Evolutionary conservation across 1,139 yeast genomes (phyloP), one percentile per base, ranked within the genome.

Genomic region (Saccharomyces hybrid): DNA sequence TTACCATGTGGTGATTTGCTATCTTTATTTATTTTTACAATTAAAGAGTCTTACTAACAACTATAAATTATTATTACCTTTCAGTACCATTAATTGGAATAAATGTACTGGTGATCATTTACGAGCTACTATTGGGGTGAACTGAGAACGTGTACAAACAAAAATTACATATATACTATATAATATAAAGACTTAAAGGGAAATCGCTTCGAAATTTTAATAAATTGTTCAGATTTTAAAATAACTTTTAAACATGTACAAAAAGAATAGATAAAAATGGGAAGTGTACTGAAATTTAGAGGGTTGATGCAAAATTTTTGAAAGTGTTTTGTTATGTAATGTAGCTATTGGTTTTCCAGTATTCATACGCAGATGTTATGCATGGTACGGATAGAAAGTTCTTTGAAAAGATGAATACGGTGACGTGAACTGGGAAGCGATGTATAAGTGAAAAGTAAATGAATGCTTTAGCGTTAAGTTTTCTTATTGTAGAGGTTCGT

Each of bases 51-150:
- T 19, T 50, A 26, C 24, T 28, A 46, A 29, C 27, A 29, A 21
- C 19, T 41, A 24, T 24, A 7, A 14, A 38, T 16, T 38, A 38
- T 16, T 38, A 11, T 38, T 38, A 19, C 31, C 12, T 28, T 7
- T 26, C 55, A 77, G 80, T 88, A 41, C 91, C 95, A 19, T 75
- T 88, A 61, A 86, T 88, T 55, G 81, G 80, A 19, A 76, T 86
- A 50, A 88, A 88, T 66, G 72, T 83, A 7, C 58, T 83, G 47
- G 87, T 88, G 47, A 86, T 88, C 55, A 60, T 83, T 27, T 88
- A 88, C 73, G 93, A 87, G 69, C 71, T 88, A 63, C 69, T 87
- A n/a, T 73, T 87, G 60, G 96, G 96, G 53, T 86, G 67, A 66
- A 24, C 14, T 26, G 24, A 19, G 32, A 48, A 14, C 11, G n/a